phyloP scores from a whole-genome alignment of 1,284 basidiomycete genomes.

The Spongispora temasekensis region DNA sequence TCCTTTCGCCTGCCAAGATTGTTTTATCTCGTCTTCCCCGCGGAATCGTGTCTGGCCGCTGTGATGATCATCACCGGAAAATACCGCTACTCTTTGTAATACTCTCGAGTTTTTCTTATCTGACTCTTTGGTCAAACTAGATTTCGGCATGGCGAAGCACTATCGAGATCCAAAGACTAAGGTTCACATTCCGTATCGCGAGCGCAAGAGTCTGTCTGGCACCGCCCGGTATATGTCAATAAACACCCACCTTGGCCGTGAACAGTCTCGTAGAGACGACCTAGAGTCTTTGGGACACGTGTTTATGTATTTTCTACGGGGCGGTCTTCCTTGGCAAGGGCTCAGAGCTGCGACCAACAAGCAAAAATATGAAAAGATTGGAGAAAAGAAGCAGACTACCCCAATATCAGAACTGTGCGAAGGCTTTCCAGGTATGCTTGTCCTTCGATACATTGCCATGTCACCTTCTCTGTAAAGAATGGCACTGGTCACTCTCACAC shows the following conservation, averaged over 20 bases:
- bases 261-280: constrained; percentile 89
- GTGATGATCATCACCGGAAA: constrained; percentile 6
- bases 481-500: neutral
- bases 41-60: constrained; percentile 2
- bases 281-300: constrained; percentile 95
- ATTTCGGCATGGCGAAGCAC: constrained; percentile 99
- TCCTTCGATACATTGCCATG: constrained; percentile 3
- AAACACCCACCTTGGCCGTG: constrained; percentile 96
- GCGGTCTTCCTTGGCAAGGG: constrained; percentile 94
- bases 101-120: constrained; percentile 11
- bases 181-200: constrained; percentile 96
- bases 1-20: constrained; percentile 4
- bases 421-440: constrained; percentile 85
- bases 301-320: constrained; percentile 97
- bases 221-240: constrained; percentile 99
- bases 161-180: constrained; percentile 98
- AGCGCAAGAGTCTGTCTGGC: constrained; percentile 97
- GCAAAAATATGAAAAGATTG: constrained; percentile 98
- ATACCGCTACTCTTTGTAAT: constrained; percentile 4
- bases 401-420: constrained; percentile 93
- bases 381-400: constrained; percentile 97
- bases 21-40: neutral
- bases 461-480: neutral
- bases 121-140: constrained; percentile 39
- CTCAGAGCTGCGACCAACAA: constrained; percentile 96